Evolutionary conservation across 768 basidiomycete species (phyloP).

Genomic region (Austroboletus festivus): DNA sequence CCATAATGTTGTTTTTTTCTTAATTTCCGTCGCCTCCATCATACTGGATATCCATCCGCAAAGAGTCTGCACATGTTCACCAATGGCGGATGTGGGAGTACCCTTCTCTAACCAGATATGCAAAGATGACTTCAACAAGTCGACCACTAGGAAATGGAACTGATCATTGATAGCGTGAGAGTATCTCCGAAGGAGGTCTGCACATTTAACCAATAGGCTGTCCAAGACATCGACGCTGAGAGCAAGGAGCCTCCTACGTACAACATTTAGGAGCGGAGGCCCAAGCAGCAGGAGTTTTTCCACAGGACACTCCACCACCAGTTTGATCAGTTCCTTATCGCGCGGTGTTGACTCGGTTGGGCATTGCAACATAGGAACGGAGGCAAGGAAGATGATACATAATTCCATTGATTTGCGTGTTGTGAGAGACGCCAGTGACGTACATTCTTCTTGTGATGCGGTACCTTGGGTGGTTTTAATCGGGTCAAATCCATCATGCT

Average conservation of each 20-base stretch:
- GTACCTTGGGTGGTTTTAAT: slow-evolving; percentile 41
- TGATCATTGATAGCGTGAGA: slow-evolving; percentile 50
- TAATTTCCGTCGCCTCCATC: slow-evolving; percentile 35
- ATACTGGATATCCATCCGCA: slow-evolving; percentile 52
- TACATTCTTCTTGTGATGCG: slow-evolving; percentile 28
- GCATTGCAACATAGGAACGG: slow-evolving; percentile 62
- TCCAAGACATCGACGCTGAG: slow-evolving; percentile 51
- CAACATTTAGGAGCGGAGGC: slow-evolving; percentile 51
- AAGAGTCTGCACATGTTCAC: slow-evolving; percentile 45
- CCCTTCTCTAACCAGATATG: slow-evolving; percentile 50
- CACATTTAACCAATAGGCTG: slow-evolving; percentile 52
- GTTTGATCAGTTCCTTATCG: slow-evolving; percentile 57
- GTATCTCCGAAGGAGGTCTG: slow-evolving; percentile 50
- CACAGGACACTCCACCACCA: slow-evolving; percentile 46
- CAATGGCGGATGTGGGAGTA: slow-evolving; percentile 33
- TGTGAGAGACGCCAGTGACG: slow-evolving; percentile 26
- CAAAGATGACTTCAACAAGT: slow-evolving; percentile 62
- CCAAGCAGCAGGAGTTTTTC: slow-evolving; percentile 60
- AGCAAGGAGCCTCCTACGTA: slow-evolving; percentile 52
- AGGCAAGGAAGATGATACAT: slow-evolving; percentile 59
- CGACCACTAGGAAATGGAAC: slow-evolving; percentile 52
- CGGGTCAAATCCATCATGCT: slow-evolving; percentile 57
- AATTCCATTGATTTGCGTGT: slow-evolving; percentile 42
- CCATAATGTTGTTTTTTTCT: slow-evolving; percentile 56
- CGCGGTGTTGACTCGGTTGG: slow-evolving; percentile 55